These are phyloP conservation scores for Volvox carteri DNA, from an alignment of 163 green algal genomes.

Conservation along the genomic window DNA sequence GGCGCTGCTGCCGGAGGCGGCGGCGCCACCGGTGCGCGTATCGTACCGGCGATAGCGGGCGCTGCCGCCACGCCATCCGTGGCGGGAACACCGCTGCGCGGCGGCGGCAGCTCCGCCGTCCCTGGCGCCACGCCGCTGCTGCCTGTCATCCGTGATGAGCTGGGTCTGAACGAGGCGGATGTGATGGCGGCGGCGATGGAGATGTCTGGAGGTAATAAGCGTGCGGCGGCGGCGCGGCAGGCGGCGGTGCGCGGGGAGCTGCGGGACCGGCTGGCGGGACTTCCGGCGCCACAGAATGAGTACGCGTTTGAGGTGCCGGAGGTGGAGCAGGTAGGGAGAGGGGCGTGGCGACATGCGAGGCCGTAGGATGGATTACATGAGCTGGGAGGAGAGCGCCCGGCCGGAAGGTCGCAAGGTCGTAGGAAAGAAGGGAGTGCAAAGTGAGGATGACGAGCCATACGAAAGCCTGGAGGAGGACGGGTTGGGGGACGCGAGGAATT, in stretches of 20 bases:
- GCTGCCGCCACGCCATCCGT: slow-evolving; percentile 58
- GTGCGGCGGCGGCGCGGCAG: slow-evolving; percentile 49
- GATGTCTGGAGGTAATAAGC: slow-evolving; percentile 19
- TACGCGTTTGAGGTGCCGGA: slow-evolving; percentile 74
- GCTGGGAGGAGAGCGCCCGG: no score
- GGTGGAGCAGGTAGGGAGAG: slow-evolving; percentile 80
- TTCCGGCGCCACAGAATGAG: slow-evolving; percentile 95
- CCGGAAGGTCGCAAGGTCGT: no score
- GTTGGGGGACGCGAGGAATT: no score
- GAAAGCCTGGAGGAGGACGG: no score
- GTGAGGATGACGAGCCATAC: no score
- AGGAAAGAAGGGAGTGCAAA: no score
- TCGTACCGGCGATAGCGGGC: slow-evolving; percentile 51
- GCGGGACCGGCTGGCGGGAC: slow-evolving; percentile 77
- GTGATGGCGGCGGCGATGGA: slow-evolving; percentile 39
- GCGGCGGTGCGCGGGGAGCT: slow-evolving; percentile 75
- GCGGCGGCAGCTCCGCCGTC: slow-evolving; percentile 29
- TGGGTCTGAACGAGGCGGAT: slow-evolving; percentile 89
- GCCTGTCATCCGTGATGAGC: slow-evolving; percentile 85
- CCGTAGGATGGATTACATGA: no score
- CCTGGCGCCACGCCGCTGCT: slow-evolving; percentile 68
- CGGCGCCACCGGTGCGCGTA: slow-evolving; percentile 16
- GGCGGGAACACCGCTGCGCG: slow-evolving; percentile 60
- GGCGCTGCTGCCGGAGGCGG: slow-evolving; percentile 10
- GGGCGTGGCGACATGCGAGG: neutral